Evolutionary conservation across 352 stramenopile species (phyloP), one percentile per base, ranked within the genome.

Genomic region (Globisporangium barbulae): DNA sequence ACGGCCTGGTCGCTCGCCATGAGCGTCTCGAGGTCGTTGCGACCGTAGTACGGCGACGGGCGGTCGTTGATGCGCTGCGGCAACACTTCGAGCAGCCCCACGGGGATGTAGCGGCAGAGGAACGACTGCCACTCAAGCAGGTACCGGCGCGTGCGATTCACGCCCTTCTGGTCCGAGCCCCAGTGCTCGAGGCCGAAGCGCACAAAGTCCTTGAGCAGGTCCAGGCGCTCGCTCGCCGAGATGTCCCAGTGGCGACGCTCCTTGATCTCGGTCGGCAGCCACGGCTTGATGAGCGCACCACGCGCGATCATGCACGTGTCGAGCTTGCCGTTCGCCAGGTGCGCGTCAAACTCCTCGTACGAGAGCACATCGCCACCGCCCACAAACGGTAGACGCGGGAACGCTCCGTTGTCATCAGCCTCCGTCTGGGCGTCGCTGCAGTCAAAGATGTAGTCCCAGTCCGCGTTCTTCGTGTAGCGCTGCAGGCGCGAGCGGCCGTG

Each of bases 91-190:
- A 99, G 75, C 35, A 99, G 67, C 0, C 97, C 98, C 1, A 99
- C 92, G 35, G 98, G 98, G 59, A 99, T 97, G 85, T 99, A 99
- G 58, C 97, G 86, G 67, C 85, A 97, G 28, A 98, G 75, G 70
- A 99, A 99, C 17, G 95, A 99, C 53, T 99, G 82, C 97, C 97
- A 99, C 74, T 99, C 98, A 64, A 99, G 86, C 9, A 99, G 72
- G 74, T 99, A 99, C 2, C 98, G 87, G 3, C 98, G 87, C 58
- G 97, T 99, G 54, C 91, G 94, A 73, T 99, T 98, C 59, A 99
- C 93, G 28, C 98, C 98, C 76, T 98, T 97, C 59, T 98, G 87
- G 76, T 99, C 98, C 28, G 85, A 97, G 3, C 98, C 98, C 97
- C 97, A 99, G 80, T 99, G 97, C 68, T 99, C 97, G 28, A 99